Percentiles rank a stretch among this genome's conserved stretches.
Evolutionary conservation across 2,329 filamentous ascomycete species (phyloP).

Genomic region (Claviceps sp.): DNA sequence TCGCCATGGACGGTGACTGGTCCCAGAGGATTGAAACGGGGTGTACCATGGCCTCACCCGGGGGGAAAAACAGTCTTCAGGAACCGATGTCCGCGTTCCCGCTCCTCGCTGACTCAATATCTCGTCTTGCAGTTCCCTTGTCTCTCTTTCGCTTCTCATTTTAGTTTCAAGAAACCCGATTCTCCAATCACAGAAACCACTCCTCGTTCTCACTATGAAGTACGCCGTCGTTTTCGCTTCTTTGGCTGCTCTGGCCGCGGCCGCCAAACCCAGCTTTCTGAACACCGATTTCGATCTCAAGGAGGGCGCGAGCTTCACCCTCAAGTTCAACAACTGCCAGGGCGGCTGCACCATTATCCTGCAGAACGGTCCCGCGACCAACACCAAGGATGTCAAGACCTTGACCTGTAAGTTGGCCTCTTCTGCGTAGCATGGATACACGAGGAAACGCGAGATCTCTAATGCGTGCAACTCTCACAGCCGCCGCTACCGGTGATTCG

Average conservation of each 20-base stretch:
- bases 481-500: conserved; percentile 10
- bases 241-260: conserved; percentile 15
- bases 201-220: conserved; percentile 19
- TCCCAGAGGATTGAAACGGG: no score
- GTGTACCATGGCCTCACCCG: no score
- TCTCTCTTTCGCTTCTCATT: no score
- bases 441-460: background rate
- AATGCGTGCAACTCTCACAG: conserved; percentile 5
- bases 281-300: conserved; percentile 18
- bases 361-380: conserved; percentile 16
- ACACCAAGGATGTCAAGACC: conserved; percentile 18
- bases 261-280: conserved; percentile 18
- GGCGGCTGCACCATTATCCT: conserved; percentile 22
- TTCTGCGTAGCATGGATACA: no score
- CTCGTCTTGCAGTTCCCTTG: no score
- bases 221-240: conserved; percentile 18
- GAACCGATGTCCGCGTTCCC: no score
- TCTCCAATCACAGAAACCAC: no score
- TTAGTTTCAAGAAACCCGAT: no score
- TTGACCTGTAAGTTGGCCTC: conserved; percentile 17
- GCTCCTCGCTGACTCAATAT: no score
- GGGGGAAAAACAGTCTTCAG: no score
- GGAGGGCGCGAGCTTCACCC: conserved; percentile 19
- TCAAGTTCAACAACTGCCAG: conserved; percentile 19
- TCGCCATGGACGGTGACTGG: no score